Evolutionary conservation across 2,329 filamentous ascomycete species (phyloP).

Genomic region (Elsinoe fawcettii): DNA sequence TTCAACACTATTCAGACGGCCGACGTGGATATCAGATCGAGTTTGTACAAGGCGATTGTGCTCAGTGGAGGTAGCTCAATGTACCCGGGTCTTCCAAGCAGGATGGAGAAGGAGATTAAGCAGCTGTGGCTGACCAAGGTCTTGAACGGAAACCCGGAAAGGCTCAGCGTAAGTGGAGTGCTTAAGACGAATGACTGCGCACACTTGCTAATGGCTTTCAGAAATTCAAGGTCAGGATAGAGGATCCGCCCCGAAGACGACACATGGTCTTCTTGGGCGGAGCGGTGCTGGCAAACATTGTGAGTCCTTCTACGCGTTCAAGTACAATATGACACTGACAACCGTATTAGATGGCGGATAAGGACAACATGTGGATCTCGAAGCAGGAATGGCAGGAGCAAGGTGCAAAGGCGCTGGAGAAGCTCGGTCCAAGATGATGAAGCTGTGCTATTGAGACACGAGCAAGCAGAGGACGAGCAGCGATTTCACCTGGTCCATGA

Average conservation of each 20-base stretch:
- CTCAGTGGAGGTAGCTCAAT: slow-evolving; percentile 96
- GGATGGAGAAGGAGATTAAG: slow-evolving; percentile 97
- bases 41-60: slow-evolving; percentile 94
- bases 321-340: not conserved
- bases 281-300: slow-evolving; percentile 90
- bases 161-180: slow-evolving; percentile 55
- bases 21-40: slow-evolving; percentile 88
- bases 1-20: slow-evolving; percentile 98
- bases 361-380: slow-evolving; percentile 97
- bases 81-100: slow-evolving; percentile 92
- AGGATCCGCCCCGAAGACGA: slow-evolving; percentile 87
- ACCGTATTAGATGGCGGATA: slow-evolving; percentile 71
- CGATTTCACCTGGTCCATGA: not conserved
- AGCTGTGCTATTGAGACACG: not conserved
- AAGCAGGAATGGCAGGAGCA: slow-evolving; percentile 97
- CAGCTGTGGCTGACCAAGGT: slow-evolving; percentile 95
- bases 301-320: slow-evolving; percentile 32
- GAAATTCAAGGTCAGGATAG: slow-evolving; percentile 99
- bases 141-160: slow-evolving; percentile 82
- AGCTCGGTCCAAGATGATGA: slow-evolving; percentile 73
- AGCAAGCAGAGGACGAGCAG: not conserved
- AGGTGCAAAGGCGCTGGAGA: slow-evolving; percentile 74
- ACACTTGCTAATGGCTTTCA: slow-evolving; percentile 25
- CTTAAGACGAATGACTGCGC: not conserved
- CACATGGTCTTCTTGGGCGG: slow-evolving; percentile 99